Percentiles rank a stretch among this genome's conserved stretches.
Conservation (phyloP, 1,284 basidiomycete genomes). For the Wallemia hederae region DNA sequence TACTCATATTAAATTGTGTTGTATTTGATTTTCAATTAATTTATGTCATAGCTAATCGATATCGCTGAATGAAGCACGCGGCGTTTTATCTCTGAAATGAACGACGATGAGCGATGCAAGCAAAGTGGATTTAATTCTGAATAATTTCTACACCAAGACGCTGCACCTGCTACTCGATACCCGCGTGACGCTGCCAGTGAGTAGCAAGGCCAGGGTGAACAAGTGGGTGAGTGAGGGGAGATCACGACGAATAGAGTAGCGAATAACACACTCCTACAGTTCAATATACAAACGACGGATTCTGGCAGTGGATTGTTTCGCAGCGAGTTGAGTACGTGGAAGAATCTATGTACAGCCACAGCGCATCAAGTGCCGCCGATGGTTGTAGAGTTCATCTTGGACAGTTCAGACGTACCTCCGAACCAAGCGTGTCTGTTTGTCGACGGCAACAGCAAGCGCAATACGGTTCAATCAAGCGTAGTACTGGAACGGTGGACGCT, state of each 20-base stretch:
- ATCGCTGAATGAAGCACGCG: background rate
- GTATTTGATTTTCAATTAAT: background rate
- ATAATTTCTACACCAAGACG: background rate
- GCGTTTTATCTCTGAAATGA: too few species aligned
- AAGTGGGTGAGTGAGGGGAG: conserved; percentile 1
- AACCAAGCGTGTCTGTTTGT: background rate
- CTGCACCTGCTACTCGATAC: background rate
- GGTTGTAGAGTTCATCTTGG: background rate
- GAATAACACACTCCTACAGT: too few species aligned
- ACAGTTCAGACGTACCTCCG: background rate
- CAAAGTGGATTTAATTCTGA: background rate
- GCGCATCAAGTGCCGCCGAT: background rate
- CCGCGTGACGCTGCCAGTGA: background rate
- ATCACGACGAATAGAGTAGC: too few species aligned
- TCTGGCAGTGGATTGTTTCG: background rate
- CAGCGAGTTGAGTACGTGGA: background rate
- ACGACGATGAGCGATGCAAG: background rate
- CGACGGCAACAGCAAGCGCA: background rate
- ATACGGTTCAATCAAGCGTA: background rate
- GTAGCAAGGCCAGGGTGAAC: background rate
- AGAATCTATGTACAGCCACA: background rate
- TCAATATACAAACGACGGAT: background rate
- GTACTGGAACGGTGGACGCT: background rate
- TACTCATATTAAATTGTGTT: too few species aligned
- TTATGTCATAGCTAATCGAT: background rate